These are phyloP conservation scores for Gossypium sturtianum DNA, from an alignment of 345 rosid genomes.

Conservation along the genomic window DNA sequence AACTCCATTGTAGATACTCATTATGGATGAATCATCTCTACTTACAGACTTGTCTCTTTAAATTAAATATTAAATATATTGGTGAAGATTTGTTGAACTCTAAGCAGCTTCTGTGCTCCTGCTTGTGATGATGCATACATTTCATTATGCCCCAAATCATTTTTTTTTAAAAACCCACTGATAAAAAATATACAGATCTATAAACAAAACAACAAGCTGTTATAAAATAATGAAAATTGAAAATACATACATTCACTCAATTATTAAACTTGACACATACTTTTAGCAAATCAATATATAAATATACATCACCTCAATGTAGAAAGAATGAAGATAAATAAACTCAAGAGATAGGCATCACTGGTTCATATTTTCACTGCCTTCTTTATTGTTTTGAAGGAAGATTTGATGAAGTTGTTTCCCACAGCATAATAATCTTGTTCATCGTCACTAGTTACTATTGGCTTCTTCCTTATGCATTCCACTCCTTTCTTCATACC, in stretches of 20 bases:
- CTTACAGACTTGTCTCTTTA: neutral
- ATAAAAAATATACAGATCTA: neutral
- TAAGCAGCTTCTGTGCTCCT: neutral
- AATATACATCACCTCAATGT: neutral
- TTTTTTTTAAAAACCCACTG: neutral
- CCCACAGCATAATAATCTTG: constrained; percentile 38
- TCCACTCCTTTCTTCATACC: constrained; percentile 81
- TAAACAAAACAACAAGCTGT: constrained; percentile 1
- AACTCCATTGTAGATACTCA: too few species aligned
- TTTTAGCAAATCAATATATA: constrained; percentile 12
- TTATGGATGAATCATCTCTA: neutral
- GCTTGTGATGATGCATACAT: neutral
- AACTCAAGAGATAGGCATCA: neutral
- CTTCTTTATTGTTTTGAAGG: constrained; percentile 67
- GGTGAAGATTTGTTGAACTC: neutral
- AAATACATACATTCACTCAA: constrained; percentile 16
- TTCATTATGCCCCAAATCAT: too few species aligned
- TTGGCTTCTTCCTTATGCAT: constrained; percentile 74
- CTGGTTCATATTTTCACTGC: constrained; percentile 42
- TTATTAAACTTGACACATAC: constrained; percentile 22
- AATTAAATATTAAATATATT: neutral
- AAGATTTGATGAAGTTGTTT: constrained; percentile 67
- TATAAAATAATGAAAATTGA: neutral
- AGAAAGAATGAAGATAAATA: neutral
- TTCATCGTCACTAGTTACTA: constrained; percentile 52